Base-by-base conservation (phyloP, 257 asterid genomes). In the Ilex asprella region DNA sequence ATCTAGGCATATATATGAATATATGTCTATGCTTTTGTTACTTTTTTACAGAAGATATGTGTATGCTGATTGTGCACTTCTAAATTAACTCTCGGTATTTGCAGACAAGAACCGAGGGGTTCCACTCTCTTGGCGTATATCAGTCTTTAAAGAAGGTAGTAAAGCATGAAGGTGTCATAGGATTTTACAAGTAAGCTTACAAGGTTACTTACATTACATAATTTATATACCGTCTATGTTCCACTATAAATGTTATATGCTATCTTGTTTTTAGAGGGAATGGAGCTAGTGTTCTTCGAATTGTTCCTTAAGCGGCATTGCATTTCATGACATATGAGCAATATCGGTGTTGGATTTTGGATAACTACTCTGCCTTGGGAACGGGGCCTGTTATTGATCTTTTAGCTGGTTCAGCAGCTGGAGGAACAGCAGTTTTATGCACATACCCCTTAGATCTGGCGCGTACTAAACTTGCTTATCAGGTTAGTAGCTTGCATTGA, bases 401-500 rank as follows among this genome's bases (percentile, higher is more conserved):
- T 51, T 78, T 93, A 72, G 99, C 99, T 39, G 99, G 99, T 65
- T 89, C 99, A 51, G 90, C 79, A 16, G 95, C 99, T 27, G 99
- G 99, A 32, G 99, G 97, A 27, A 93, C 99, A 31, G 99, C 99
- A 30, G 99, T 89, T 61, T 73, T 93, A 70, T 93, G 99, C 80
- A 93, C 99, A 16, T 93, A 93, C 75, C 99, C 99, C 39, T 77
- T 93, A 63, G 99, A 93, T 77, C 81, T 93, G 75, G 99, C 96
- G 50, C 99, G 99, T 35, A 87, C 99, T 43, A 93, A 89, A 79
- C 94, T 93, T 30, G 99, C 99, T 47, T 93, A 89, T 76, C 99
- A 93, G 99, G 99, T 93, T 63, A 55, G 57, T 65, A 14, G 27
- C 43, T 35, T 31, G 16, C 3, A 27, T 16, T 7, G 3, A n/a